Evolutionary conservation across 2,329 filamentous ascomycete species (phyloP).

Genomic region (Dendrostoma leiphaemia): DNA sequence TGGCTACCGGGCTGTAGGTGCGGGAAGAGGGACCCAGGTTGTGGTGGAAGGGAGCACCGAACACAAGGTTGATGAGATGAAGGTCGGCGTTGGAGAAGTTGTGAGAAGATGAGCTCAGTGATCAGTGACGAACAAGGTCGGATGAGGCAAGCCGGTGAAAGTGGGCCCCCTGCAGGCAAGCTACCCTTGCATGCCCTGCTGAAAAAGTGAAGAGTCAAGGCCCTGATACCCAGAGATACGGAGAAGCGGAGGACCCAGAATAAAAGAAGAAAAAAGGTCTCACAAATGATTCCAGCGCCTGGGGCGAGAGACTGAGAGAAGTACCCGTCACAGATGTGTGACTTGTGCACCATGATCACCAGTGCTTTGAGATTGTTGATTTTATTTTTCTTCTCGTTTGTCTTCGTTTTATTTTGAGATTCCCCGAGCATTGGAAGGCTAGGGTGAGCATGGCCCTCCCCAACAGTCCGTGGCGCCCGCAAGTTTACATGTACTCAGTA

Average conservation of each 20-base stretch:
- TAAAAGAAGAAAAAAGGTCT: too few species aligned
- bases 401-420: too few species aligned
- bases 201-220: background rate
- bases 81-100: background rate
- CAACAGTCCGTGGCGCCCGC: background rate
- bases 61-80: background rate
- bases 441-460: constrained; percentile 3
- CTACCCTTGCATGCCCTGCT: background rate
- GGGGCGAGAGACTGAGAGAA: too few species aligned
- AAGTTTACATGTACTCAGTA: too few species aligned
- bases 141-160: background rate
- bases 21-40: too few species aligned
- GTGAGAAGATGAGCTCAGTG: background rate
- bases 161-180: constrained; percentile 2
- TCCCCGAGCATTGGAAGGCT: background rate
- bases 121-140: background rate
- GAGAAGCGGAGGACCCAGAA: background rate
- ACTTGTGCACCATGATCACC: too few species aligned
- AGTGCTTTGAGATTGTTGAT: background rate
- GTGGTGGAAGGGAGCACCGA: background rate
- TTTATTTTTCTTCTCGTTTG: background rate
- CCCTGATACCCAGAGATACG: too few species aligned
- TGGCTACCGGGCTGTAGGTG: background rate
- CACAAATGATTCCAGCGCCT: too few species aligned
- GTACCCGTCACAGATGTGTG: too few species aligned